These are phyloP conservation scores for Suillus spraguei DNA, from an alignment of 768 basidiomycete genomes.

Conservation along the genomic window DNA sequence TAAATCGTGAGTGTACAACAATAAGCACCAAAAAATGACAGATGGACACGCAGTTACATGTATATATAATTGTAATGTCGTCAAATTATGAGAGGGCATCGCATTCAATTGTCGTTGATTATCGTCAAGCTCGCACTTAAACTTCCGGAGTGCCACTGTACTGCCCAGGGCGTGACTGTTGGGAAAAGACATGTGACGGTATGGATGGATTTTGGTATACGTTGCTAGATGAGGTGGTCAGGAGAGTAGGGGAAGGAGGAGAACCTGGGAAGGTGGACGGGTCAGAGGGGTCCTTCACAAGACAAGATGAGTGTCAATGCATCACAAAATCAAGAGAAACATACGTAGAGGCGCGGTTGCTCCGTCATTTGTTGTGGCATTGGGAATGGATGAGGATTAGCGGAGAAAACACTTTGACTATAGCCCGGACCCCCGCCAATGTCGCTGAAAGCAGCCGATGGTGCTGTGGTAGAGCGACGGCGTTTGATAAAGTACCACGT, in stretches of 20 bases:
- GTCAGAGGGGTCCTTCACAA: constrained; percentile 37
- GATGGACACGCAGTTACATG: background rate
- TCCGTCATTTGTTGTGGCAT: constrained; percentile 22
- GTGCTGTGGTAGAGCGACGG: constrained; percentile 26
- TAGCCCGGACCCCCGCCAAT: background rate
- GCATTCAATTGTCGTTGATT: background rate
- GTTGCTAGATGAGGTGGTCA: constrained; percentile 13
- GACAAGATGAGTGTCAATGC: constrained; percentile 11
- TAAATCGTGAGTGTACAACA: background rate
- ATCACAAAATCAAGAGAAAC: constrained; percentile 10
- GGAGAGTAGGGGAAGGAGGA: constrained; percentile 20
- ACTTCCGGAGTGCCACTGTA: constrained; percentile 31
- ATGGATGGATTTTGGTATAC: constrained; percentile 7
- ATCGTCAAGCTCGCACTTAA: constrained; percentile 10
- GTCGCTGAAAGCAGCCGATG: constrained; percentile 19
- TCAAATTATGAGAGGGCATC: background rate
- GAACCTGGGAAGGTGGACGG: constrained; percentile 39
- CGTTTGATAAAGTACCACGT: constrained; percentile 42
- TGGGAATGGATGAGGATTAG: constrained; percentile 17
- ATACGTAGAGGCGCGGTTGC: constrained; percentile 31
- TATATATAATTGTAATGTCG: background rate
- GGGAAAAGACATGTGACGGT: constrained; percentile 18
- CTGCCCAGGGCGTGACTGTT: constrained; percentile 17
- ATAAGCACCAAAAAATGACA: background rate
- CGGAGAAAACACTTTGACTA: constrained; percentile 13